Evolutionary conservation across 2,329 filamentous ascomycete species (phyloP).

Genomic region (Fusarium sp.): DNA sequence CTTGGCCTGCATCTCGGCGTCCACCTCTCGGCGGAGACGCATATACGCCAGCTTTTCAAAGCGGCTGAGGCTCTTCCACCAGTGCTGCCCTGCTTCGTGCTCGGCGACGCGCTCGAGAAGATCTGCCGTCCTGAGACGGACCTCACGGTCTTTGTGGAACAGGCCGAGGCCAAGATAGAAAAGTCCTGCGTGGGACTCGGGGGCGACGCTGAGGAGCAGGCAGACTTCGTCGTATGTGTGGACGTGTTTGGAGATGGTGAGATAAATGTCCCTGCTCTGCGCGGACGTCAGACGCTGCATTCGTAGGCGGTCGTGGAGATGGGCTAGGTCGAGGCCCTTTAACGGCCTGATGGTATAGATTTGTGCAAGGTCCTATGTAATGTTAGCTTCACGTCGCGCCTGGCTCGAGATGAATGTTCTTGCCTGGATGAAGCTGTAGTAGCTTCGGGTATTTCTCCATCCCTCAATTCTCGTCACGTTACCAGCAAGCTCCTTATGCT

Average conservation of each 20-base stretch:
- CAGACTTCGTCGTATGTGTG: conserved; percentile 86
- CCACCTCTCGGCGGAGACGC: conserved; percentile 74
- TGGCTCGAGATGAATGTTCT: conserved; percentile 22
- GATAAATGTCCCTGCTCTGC: conserved; percentile 84
- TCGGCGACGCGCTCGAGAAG: conserved; percentile 82
- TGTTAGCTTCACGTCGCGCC: conserved; percentile 19
- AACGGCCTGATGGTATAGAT: conserved; percentile 72
- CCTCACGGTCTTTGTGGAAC: conserved; percentile 86
- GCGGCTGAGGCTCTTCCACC: conserved; percentile 85
- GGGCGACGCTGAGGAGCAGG: conserved; percentile 81
- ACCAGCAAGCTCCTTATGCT: conserved; percentile 85
- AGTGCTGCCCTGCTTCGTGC: conserved; percentile 92
- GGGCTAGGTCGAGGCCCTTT: conserved; percentile 85
- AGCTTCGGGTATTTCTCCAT: conserved; percentile 94
- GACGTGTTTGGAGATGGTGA: conserved; percentile 78
- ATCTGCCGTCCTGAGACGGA: conserved; percentile 79
- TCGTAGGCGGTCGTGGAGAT: conserved; percentile 90
- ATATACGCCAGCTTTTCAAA: conserved; percentile 90
- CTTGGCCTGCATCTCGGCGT: conserved; percentile 60
- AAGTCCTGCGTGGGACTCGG: conserved; percentile 85
- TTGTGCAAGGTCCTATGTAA: conserved; percentile 68
- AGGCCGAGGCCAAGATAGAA: conserved; percentile 92
- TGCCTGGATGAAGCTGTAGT: conserved; percentile 93
- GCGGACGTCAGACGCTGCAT: conserved; percentile 79
- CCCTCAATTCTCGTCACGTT: conserved; percentile 95